phyloP scores from a whole-genome alignment of 805 yeast genomes.

The Priceomyces medius region DNA sequence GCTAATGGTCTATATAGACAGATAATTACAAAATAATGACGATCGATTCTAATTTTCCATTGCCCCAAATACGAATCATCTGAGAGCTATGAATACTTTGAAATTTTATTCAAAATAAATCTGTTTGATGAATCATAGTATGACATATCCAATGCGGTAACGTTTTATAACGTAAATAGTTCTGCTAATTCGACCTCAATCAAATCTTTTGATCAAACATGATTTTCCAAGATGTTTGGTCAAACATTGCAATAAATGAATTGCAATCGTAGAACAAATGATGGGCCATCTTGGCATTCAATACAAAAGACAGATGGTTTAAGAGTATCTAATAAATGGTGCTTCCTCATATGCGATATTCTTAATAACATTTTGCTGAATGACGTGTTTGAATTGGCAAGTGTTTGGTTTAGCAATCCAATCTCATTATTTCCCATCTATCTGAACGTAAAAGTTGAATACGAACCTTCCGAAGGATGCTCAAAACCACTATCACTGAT shows the following conservation, averaged over 20 bases:
- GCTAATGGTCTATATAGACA: background rate
- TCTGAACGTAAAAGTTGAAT: constrained; percentile 12
- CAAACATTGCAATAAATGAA: no score
- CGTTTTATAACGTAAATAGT: no score
- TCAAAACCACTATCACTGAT: constrained; percentile 99
- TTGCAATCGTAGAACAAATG: background rate
- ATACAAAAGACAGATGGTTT: background rate
- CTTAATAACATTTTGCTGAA: background rate
- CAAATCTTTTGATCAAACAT: no score
- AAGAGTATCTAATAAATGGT: background rate
- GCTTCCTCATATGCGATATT: no score
- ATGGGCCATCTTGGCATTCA: background rate
- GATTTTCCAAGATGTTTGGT: no score
- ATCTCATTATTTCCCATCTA: constrained; percentile 4
- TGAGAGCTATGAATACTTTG: no score
- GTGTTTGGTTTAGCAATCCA: background rate
- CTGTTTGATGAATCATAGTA: no score
- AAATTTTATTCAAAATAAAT: no score
- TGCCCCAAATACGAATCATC: no score
- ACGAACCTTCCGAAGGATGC: constrained; percentile 98
- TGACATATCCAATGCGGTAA: no score
- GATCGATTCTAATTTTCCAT: no score
- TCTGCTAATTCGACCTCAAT: no score
- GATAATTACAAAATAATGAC: constrained; percentile 1
- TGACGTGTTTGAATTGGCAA: background rate